phyloP scores from a whole-genome alignment of 805 yeast genomes.

The Gaillardinia entomophila region DNA sequence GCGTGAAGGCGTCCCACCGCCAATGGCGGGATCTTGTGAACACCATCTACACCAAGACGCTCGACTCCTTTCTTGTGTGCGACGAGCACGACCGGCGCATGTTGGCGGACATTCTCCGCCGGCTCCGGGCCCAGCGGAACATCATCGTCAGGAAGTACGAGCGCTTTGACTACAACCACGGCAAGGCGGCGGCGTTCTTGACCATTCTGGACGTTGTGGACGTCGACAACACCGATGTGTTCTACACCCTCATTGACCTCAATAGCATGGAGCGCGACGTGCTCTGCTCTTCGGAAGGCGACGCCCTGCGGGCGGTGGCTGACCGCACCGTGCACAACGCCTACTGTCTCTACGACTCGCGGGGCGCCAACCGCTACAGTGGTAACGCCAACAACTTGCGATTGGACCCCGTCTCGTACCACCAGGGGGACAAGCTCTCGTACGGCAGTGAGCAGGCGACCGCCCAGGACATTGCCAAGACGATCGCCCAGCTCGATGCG shows the following conservation, averaged over 20 bases:
- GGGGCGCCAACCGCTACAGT: slow-evolving; percentile 42
- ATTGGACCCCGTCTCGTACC: slow-evolving; percentile 49
- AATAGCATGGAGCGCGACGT: slow-evolving; percentile 54
- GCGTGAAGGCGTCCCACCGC: slow-evolving; percentile 47
- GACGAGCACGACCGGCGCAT: slow-evolving; percentile 51
- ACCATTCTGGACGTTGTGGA: slow-evolving; percentile 45
- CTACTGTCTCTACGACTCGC: slow-evolving; percentile 25
- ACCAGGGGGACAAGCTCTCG: slow-evolving; percentile 24
- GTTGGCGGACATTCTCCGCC: slow-evolving; percentile 27
- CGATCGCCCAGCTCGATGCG: slow-evolving; percentile 7
- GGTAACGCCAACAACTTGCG: slow-evolving; percentile 39
- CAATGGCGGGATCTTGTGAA: slow-evolving; percentile 63
- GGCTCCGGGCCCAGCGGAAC: slow-evolving; percentile 24
- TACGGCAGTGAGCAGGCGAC: slow-evolving; percentile 10
- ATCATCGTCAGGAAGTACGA: slow-evolving; percentile 53
- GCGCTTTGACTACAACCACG: slow-evolving; percentile 44
- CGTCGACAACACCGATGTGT: slow-evolving; percentile 48
- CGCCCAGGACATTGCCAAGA: slow-evolving; percentile 9
- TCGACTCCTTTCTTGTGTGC: slow-evolving; percentile 64
- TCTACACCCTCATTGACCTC: slow-evolving; percentile 60
- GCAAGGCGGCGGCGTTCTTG: slow-evolving; percentile 49
- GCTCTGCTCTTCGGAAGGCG: slow-evolving; percentile 14
- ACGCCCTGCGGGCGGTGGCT: not conserved
- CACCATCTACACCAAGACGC: slow-evolving; percentile 39
- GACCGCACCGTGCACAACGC: slow-evolving; percentile 1